Percentiles rank a stretch among this genome's conserved stretches.
These are phyloP conservation scores for Cicer bijugum DNA, from an alignment of 306 rosid species.

Conservation along the genomic window DNA sequence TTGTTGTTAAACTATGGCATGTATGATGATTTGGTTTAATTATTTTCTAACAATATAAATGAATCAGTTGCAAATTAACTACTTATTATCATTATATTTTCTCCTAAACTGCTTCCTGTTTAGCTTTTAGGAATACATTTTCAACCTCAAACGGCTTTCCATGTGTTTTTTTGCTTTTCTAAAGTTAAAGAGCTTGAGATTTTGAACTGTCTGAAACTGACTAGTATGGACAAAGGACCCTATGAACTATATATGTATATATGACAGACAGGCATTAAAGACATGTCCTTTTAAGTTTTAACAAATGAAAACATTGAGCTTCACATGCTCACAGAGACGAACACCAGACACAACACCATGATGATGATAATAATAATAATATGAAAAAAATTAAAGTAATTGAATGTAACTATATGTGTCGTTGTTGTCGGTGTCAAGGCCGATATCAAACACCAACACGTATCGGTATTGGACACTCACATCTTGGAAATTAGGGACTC, in stretches of 20 bases:
- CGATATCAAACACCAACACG: no score
- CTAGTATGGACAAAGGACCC: slow-evolving; percentile 38
- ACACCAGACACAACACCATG: no score
- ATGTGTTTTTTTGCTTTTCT: slow-evolving; percentile 47
- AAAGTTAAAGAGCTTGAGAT: slow-evolving; percentile 38
- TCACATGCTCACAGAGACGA: neutral
- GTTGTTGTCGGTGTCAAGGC: no score
- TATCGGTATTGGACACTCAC: no score
- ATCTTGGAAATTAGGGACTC: no score
- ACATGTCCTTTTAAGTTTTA: slow-evolving; percentile 17
- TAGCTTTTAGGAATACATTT: slow-evolving; percentile 47
- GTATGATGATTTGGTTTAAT: slow-evolving; percentile 5
- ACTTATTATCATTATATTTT: slow-evolving; percentile 27
- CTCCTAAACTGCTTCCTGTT: slow-evolving; percentile 42
- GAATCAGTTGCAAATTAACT: slow-evolving; percentile 11
- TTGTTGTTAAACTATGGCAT: slow-evolving; percentile 20
- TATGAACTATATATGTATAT: slow-evolving; percentile 4
- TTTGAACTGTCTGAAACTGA: slow-evolving; percentile 48
- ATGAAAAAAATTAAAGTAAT: no score
- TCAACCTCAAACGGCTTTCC: slow-evolving; percentile 43
- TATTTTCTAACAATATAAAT: slow-evolving; percentile 34
- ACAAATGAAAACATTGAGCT: slow-evolving; percentile 13
- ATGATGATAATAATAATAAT: no score
- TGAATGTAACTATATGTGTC: no score
- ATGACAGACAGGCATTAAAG: slow-evolving; percentile 41